phyloP scores from a whole-genome alignment of 345 rosid species.

The Odontarrhena argentea region DNA sequence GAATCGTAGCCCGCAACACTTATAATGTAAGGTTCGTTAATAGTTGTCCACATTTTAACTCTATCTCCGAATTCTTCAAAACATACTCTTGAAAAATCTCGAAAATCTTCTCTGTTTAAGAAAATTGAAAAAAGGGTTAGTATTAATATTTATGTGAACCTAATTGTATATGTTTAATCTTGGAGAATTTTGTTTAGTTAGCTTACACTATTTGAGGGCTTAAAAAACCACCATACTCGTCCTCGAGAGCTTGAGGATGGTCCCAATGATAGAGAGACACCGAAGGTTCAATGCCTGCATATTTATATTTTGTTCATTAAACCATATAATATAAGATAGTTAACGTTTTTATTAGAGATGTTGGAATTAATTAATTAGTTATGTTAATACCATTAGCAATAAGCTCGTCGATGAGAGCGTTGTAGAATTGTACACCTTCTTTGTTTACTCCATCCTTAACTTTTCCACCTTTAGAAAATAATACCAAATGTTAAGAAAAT shows the following conservation, averaged over 20 bases:
- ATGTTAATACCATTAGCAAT: constrained; percentile 30
- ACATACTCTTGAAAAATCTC: constrained; percentile 38
- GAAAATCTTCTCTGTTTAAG: constrained; percentile 39
- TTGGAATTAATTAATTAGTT: not conserved
- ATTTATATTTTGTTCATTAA: not conserved
- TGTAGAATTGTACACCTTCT: constrained; percentile 40
- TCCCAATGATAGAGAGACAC: constrained; percentile 49
- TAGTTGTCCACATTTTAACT: constrained; percentile 47
- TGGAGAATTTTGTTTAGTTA: not conserved
- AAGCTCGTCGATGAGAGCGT: constrained; percentile 44
- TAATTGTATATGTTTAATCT: no score
- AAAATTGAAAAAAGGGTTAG: not conserved
- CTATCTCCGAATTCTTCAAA: constrained; percentile 45
- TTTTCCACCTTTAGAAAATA: constrained; percentile 4
- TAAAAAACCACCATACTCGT: constrained; percentile 44
- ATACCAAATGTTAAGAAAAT: not conserved
- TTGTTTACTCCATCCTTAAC: constrained; percentile 42
- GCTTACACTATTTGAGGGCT: constrained; percentile 43
- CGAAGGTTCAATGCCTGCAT: constrained; percentile 40
- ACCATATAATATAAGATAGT: not conserved
- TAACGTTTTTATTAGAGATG: not conserved
- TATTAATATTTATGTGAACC: no score
- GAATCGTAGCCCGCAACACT: constrained; percentile 16
- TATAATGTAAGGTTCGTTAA: constrained; percentile 42
- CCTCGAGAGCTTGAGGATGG: constrained; percentile 43